A percentile compares a stretch with the other conserved stretches of the same genome.
These are phyloP conservation scores for Verticillium nonalfalfae DNA, from an alignment of 2,329 filamentous ascomycete genomes.

Conservation along the genomic window DNA sequence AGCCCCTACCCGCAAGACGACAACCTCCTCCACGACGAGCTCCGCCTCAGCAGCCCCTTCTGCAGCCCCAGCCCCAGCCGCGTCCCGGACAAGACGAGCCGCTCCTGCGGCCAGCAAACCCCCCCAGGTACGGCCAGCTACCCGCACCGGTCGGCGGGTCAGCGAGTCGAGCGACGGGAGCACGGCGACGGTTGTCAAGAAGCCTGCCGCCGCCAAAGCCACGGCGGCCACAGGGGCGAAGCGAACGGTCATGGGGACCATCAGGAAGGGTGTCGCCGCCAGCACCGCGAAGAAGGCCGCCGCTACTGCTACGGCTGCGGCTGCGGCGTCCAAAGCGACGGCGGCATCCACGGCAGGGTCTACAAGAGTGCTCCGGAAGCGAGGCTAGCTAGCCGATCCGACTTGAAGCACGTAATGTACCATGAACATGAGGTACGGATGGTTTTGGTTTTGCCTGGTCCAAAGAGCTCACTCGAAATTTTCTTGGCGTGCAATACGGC, in stretches of 20 bases:
- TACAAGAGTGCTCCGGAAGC: constrained; percentile 49
- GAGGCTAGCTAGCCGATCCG: constrained; percentile 25
- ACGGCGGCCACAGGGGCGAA: constrained; percentile 33
- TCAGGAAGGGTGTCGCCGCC: constrained; percentile 44
- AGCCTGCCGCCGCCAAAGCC: constrained; percentile 30
- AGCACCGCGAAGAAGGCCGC: constrained; percentile 43
- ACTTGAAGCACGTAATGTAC: neutral
- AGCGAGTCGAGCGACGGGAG: constrained; percentile 61
- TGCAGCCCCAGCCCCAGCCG: constrained; percentile 19
- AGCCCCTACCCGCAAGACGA: constrained; percentile 38
- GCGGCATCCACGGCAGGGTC: constrained; percentile 35
- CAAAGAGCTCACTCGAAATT: neutral
- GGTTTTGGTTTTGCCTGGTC: neutral
- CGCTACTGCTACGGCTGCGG: constrained; percentile 28
- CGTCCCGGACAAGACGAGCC: constrained; percentile 20
- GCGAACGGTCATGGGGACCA: constrained; percentile 47
- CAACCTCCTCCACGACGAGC: constrained; percentile 35
- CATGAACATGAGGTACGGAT: neutral
- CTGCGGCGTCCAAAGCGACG: constrained; percentile 33
- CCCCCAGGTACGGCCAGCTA: constrained; percentile 26
- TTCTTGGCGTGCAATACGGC: neutral
- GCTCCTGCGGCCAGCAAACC: constrained; percentile 26
- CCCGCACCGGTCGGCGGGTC: constrained; percentile 42
- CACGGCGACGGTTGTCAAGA: constrained; percentile 58
- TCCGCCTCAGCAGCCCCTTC: constrained; percentile 25